Evolutionary conservation across 768 basidiomycete species (phyloP), one percentile per base, ranked within the genome.

Genomic region (Suillus subalutaceus): DNA sequence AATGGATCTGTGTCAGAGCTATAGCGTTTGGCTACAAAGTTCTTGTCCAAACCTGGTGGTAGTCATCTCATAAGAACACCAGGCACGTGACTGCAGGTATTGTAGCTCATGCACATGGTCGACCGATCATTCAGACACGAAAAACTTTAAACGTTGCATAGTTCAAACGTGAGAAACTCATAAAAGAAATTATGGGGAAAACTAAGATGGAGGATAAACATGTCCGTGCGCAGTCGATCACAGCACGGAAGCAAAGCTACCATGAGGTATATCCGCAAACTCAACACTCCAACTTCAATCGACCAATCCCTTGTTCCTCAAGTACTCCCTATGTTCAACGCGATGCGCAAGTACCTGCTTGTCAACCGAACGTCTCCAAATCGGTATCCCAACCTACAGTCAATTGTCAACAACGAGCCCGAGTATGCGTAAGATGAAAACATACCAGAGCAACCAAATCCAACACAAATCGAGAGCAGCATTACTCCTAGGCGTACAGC

Each of bases 401-500:
- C 41, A 64, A 48, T 12, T 1, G 12, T 35, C 8, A 65, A 63
- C 50, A 65, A 62, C 48, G 37, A 16, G 15, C 53, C 63, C 53
- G 46, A 38, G 59, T 46, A 65, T 38, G 50, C 30, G 43, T 43
- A 20, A 5, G 37, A 63, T 18, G 57, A 6, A 7, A 30, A 79
- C 85, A 48, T 63, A 87, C 86, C 73, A 74, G 80, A 23, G 83
- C 84, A 61, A 80, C 72, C 38, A 83, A 69, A 64, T 85, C 84
- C 44, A 76, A 50, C 2, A 69, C 46, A 1, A 66, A 65, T 96
- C 94, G 53, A 87, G 53, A n/a, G 92, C 68, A 65, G 80, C 73
- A 72, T 86, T 89, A 67, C 87, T 86, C 13, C 83, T 78, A 2
- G 90, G 90, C 0, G 88, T 80, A 37, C 85, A 78, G 0, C 91